Evolutionary conservation across 371 early-diverging fungal species (phyloP).

Genomic region (Mortierella sp.): DNA sequence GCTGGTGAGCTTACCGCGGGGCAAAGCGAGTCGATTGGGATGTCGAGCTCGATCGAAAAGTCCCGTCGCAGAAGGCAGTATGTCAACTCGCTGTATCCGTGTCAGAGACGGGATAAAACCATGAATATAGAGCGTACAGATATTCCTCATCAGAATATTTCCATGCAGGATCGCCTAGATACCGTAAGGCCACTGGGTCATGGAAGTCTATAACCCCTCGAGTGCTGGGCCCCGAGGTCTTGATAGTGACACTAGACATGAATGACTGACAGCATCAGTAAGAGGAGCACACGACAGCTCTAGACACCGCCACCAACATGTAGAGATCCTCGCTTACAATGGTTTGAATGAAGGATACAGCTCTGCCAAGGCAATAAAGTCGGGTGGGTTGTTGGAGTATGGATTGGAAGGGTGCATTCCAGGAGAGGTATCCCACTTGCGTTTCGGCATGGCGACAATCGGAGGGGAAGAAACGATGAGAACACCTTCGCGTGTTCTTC

Average conservation of each 20-base stretch:
- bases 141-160: too few relatives aligned
- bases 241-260: conserved; percentile 15
- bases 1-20: conserved; percentile 28
- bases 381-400: conserved; percentile 36
- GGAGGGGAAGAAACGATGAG: background rate
- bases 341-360: conserved; percentile 31
- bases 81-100: conserved; percentile 27
- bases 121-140: too few relatives aligned
- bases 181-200: conserved; percentile 40
- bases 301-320: background rate
- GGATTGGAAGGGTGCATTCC: conserved; percentile 52
- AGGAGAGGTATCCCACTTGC: conserved; percentile 12
- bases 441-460: conserved; percentile 35
- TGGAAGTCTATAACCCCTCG: conserved; percentile 32
- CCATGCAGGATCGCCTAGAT: too few relatives aligned
- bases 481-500: background rate
- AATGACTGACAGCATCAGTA: background rate
- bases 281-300: background rate
- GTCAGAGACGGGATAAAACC: too few relatives aligned
- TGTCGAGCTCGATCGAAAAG: conserved; percentile 43
- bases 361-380: conserved; percentile 33
- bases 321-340: conserved; percentile 15
- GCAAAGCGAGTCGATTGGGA: conserved; percentile 47
- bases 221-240: background rate
- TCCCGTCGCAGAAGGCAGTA: conserved; percentile 33